phyloP scores from a whole-genome alignment of 352 stramenopile species.

The Blastocystis sp. region DNA sequence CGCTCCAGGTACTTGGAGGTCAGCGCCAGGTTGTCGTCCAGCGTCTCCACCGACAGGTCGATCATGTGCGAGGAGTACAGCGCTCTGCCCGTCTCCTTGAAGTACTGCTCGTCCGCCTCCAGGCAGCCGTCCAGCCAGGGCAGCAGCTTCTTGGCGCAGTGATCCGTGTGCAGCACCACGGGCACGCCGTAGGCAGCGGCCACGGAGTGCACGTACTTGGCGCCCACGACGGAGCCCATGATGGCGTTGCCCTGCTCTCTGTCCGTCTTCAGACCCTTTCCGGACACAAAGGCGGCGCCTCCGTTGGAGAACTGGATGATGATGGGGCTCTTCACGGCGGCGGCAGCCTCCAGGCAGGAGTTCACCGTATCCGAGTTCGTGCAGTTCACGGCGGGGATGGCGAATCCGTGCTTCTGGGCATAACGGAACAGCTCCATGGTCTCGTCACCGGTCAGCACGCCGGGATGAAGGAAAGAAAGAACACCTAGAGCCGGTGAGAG shows the following conservation, averaged over 20 bases:
- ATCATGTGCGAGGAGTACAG: constrained; percentile 97
- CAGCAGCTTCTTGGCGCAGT: constrained; percentile 95
- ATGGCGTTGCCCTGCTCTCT: constrained; percentile 84
- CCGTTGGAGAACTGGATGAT: constrained; percentile 97
- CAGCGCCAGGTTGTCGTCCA: constrained; percentile 95
- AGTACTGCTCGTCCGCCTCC: constrained; percentile 90
- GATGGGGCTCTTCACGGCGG: constrained; percentile 90
- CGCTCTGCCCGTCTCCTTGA: constrained; percentile 85
- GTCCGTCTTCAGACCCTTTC: constrained; percentile 90
- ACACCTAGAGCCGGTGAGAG: background rate
- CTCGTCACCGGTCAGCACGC: constrained; percentile 83
- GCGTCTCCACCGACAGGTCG: constrained; percentile 92
- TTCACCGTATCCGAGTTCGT: constrained; percentile 90
- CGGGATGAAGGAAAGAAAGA: constrained; percentile 72
- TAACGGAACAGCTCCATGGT: constrained; percentile 86
- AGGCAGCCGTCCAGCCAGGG: constrained; percentile 96
- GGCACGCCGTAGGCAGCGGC: constrained; percentile 91
- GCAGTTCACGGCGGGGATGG: constrained; percentile 95
- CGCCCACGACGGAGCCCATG: constrained; percentile 83
- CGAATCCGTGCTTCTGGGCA: constrained; percentile 88
- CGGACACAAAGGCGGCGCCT: constrained; percentile 90
- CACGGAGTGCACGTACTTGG: constrained; percentile 91
- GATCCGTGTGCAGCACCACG: constrained; percentile 95
- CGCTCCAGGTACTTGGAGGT: constrained; percentile 95
- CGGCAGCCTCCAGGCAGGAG: constrained; percentile 89